Evolutionary conservation across 2,329 filamentous ascomycete species (phyloP), one percentile per base, ranked within the genome.

Genomic region (Didymella glomerata): DNA sequence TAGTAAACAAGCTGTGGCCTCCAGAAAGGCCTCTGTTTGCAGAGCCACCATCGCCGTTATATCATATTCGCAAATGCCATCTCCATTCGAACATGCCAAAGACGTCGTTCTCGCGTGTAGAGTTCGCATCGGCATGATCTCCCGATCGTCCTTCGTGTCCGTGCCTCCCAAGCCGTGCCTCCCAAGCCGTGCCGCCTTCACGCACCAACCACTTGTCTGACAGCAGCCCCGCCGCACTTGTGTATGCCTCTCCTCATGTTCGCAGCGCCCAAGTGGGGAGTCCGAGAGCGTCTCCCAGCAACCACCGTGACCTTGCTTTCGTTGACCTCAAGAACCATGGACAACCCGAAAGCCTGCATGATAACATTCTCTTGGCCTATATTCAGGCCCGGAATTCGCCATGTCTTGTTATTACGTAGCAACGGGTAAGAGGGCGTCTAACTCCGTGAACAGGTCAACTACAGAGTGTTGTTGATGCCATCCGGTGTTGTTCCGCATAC

Each of bases 81-180:
- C 25, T 22, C 50, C 51, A 22, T 41, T 16, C 46, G n/a, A 14
- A 27, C 46, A 50, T 46, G 46, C 25, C 18, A 10, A 54, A 46
- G 45, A 42, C 41, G 22, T 54, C 20, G 14, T 47, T 44, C 47
- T 50, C 27, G 40, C 56, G 56, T 59, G 27, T 36, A 50, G 28
- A 50, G 56, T 54, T 59, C 46, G 49, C 49, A 59, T 40, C 56
- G 56, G 56, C 46, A 45, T 47, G 46, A 59, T 59, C 50, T 50
- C 46, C 56, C 56, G 56, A 59, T 59, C 56, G 40, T 45, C 50
- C 46, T 46, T 45, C 45, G 45, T 49, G 48, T 57, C 48, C 48
- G 55, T 44, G 22, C 54, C 55, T 48, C 49, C 40, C 45, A 11
- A 27, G 54, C 50, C 56, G 56, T 32, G 20, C 56, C 56, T 48